phyloP scores from a whole-genome alignment of 176 grass and related monocot species.

The Chloris gayana region DNA sequence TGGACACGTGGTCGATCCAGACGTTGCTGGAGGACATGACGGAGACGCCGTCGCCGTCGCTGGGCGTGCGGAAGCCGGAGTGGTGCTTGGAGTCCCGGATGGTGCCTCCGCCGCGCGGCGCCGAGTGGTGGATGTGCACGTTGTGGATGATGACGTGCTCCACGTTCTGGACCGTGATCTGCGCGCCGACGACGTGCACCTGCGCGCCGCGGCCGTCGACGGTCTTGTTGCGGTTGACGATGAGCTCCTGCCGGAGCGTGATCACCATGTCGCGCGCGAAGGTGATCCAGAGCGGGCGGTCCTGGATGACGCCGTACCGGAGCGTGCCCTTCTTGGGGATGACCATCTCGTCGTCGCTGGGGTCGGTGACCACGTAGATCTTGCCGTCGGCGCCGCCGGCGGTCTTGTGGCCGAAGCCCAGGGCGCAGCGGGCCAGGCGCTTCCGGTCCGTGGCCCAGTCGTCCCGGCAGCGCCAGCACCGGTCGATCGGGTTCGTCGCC shows the following conservation, averaged over 20 bases:
- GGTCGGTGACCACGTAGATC: constrained; percentile 57
- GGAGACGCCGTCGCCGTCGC: constrained; percentile 79
- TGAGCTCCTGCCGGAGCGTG: constrained; percentile 54
- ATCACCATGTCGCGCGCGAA: constrained; percentile 71
- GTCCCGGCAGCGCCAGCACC: constrained; percentile 70
- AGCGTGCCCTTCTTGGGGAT: constrained; percentile 50
- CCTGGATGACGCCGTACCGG: constrained; percentile 57
- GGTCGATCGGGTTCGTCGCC: constrained; percentile 82
- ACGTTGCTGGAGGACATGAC: constrained; percentile 54
- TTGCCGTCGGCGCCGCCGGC: constrained; percentile 37
- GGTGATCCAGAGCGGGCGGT: constrained; percentile 63
- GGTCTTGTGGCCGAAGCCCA: constrained; percentile 53
- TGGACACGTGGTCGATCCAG: constrained; percentile 82
- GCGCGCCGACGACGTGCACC: constrained; percentile 70
- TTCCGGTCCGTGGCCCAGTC: constrained; percentile 60
- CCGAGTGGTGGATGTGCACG: constrained; percentile 65
- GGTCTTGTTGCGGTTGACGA: constrained; percentile 69
- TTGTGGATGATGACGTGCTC: constrained; percentile 70
- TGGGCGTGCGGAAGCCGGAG: constrained; percentile 34
- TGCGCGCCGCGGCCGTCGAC: constrained; percentile 74
- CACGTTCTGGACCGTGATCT: constrained; percentile 62
- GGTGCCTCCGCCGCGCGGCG: constrained; percentile 40
- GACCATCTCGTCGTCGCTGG: constrained; percentile 46
- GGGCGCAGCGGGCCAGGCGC: constrained; percentile 46
- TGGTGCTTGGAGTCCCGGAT: constrained; percentile 61